These are phyloP conservation scores for Aureobasidium leucospermi DNA, from an alignment of 2,329 filamentous ascomycete species.

Conservation along the genomic window DNA sequence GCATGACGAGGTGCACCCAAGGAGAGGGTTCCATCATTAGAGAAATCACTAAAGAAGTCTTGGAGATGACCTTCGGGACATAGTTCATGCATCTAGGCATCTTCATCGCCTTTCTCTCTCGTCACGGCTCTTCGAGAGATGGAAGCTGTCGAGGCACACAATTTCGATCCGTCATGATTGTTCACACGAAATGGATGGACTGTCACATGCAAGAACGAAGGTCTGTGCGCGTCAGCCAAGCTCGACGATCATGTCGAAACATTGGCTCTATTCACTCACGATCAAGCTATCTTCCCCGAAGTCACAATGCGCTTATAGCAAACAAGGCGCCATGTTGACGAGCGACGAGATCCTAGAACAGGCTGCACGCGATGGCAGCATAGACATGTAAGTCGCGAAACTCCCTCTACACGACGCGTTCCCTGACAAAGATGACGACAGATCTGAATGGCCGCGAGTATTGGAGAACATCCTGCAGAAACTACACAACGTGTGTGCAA, in stretches of 20 bases:
- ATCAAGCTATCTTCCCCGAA: background rate
- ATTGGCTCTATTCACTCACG: background rate
- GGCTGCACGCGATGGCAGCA: slow-evolving; percentile 51
- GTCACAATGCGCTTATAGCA: background rate
- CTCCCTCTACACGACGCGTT: background rate
- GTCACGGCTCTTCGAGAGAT: too few species aligned
- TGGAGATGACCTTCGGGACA: too few species aligned
- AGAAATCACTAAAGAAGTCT: too few species aligned
- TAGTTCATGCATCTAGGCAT: too few species aligned
- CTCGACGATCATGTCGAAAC: background rate
- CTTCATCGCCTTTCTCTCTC: too few species aligned
- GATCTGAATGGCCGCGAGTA: slow-evolving; percentile 62
- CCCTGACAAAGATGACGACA: slow-evolving; percentile 29
- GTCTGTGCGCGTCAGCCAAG: background rate
- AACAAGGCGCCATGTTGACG: slow-evolving; percentile 12
- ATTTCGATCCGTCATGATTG: background rate
- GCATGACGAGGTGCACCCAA: too few species aligned
- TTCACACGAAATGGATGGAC: background rate
- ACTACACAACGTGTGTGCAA: slow-evolving; percentile 53
- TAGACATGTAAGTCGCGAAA: slow-evolving; percentile 46
- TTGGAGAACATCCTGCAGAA: slow-evolving; percentile 58
- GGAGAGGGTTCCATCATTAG: too few species aligned
- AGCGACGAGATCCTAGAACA: slow-evolving; percentile 46
- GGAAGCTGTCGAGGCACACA: too few species aligned
- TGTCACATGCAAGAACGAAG: background rate